Conservation (phyloP, 2,329 filamentous ascomycete genomes). For the Colletotrichum sp. region DNA sequence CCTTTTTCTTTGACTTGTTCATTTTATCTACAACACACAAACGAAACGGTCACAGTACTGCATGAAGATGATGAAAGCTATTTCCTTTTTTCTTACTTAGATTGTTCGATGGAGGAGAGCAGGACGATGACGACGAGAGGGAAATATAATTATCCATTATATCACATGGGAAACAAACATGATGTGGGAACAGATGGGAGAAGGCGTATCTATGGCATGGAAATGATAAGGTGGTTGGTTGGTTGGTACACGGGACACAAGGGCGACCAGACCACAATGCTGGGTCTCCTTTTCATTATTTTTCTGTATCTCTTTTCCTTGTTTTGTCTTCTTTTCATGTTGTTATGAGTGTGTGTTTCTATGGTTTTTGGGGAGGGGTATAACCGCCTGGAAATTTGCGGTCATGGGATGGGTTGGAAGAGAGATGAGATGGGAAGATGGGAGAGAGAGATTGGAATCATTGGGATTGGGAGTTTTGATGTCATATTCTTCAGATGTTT, state of each 20-base stretch:
- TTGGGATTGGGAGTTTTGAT: constrained; percentile 14
- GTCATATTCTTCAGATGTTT: not conserved
- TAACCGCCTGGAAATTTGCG: not conserved
- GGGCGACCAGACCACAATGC: constrained; percentile 20
- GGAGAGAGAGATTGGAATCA: not conserved
- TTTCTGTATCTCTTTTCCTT: not conserved
- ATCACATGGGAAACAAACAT: not conserved
- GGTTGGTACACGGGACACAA: constrained; percentile 10
- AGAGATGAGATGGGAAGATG: not conserved
- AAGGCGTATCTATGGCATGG: not conserved
- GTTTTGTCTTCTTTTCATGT: not conserved
- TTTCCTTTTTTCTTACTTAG: not conserved
- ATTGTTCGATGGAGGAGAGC: not conserved
- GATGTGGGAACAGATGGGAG: not conserved
- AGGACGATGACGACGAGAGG: not conserved
- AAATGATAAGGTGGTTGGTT: not conserved
- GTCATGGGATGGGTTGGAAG: not conserved
- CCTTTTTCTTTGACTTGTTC: not conserved
- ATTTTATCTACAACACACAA: not conserved
- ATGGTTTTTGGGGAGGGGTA: not conserved
- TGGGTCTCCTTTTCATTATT: constrained; percentile 4
- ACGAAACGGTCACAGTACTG: not conserved
- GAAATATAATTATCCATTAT: not conserved
- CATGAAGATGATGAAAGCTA: not conserved
- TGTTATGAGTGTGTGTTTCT: not conserved